Conservation (phyloP, 805 yeast species). For the Candida gorgasii region DNA sequence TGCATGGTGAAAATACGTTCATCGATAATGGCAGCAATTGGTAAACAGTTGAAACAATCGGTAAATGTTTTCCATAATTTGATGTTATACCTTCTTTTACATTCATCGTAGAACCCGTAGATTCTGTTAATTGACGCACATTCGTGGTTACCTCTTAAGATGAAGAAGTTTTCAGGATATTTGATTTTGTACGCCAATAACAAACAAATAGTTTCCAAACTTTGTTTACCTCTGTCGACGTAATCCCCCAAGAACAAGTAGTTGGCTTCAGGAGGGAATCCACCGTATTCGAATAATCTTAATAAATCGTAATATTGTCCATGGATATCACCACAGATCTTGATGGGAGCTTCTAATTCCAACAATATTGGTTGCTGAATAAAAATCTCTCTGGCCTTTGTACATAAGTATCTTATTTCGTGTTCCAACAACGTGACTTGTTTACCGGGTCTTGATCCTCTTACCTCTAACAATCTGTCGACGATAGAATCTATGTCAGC, state of each 20-base stretch:
- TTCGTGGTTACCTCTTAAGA: slow-evolving; percentile 97
- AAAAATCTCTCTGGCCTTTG: slow-evolving; percentile 96
- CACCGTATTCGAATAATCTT: slow-evolving; percentile 96
- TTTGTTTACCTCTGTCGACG: slow-evolving; percentile 98
- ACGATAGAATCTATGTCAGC: slow-evolving; percentile 96
- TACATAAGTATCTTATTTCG: slow-evolving; percentile 93
- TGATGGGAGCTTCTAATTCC: slow-evolving; percentile 96
- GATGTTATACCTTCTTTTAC: slow-evolving; percentile 96
- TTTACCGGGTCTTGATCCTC: slow-evolving; percentile 98
- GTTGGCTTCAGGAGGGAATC: slow-evolving; percentile 98
- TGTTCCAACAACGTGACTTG: slow-evolving; percentile 91
- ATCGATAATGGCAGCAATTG: slow-evolving; percentile 97
- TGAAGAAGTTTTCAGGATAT: slow-evolving; percentile 97
- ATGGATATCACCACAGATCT: slow-evolving; percentile 96
- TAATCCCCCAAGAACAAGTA: slow-evolving; percentile 95
- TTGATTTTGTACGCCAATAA: slow-evolving; percentile 94
- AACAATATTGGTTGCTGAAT: slow-evolving; percentile 95
- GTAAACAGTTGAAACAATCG: slow-evolving; percentile 97
- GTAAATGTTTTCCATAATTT: slow-evolving; percentile 98
- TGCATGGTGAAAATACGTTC: slow-evolving; percentile 99
- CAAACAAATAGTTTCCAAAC: slow-evolving; percentile 92
- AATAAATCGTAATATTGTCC: slow-evolving; percentile 96
- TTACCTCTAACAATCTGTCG: slow-evolving; percentile 93
- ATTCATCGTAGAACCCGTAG: slow-evolving; percentile 97
- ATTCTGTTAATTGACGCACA: slow-evolving; percentile 97